Conservation (phyloP, 768 basidiomycete genomes). For the Serpula lacrymans region DNA sequence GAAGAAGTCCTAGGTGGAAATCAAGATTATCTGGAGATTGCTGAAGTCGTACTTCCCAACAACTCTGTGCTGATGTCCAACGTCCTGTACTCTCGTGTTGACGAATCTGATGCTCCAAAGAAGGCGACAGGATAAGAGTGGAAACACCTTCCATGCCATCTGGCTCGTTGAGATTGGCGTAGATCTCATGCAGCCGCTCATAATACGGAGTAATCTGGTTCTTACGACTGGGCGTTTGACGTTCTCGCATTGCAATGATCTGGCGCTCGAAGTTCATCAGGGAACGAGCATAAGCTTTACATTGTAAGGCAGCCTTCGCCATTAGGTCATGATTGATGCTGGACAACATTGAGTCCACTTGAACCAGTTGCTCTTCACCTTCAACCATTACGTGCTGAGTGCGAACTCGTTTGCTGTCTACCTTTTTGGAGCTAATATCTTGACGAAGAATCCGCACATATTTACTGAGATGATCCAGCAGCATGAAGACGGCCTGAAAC, state of each 20-base stretch:
- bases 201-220: constrained; percentile 53
- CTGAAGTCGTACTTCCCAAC: constrained; percentile 95
- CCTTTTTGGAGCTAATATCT: constrained; percentile 49
- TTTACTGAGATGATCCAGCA: constrained; percentile 91
- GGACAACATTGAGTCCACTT: constrained; percentile 77
- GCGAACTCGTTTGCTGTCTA: constrained; percentile 49
- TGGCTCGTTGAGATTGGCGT: constrained; percentile 93
- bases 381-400: constrained; percentile 31
- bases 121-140: constrained; percentile 80
- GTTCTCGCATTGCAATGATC: constrained; percentile 49
- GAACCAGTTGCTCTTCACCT: constrained; percentile 57
- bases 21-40: constrained; percentile 86
- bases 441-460: constrained; percentile 81
- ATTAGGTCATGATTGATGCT: constrained; percentile 86
- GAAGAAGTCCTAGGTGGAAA: constrained; percentile 84
- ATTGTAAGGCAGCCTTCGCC: constrained; percentile 91
- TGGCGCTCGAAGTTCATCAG: constrained; percentile 94
- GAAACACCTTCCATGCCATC: constrained; percentile 99
- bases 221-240: constrained; percentile 38
- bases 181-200: constrained; percentile 93
- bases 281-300: constrained; percentile 91
- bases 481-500: constrained; percentile 83
- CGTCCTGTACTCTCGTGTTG: constrained; percentile 95
- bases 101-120: constrained; percentile 92
- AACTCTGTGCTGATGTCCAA: constrained; percentile 99